Evolutionary conservation across 2,329 filamentous ascomycete species (phyloP).

Genomic region (Ceratocystis ficicola): DNA sequence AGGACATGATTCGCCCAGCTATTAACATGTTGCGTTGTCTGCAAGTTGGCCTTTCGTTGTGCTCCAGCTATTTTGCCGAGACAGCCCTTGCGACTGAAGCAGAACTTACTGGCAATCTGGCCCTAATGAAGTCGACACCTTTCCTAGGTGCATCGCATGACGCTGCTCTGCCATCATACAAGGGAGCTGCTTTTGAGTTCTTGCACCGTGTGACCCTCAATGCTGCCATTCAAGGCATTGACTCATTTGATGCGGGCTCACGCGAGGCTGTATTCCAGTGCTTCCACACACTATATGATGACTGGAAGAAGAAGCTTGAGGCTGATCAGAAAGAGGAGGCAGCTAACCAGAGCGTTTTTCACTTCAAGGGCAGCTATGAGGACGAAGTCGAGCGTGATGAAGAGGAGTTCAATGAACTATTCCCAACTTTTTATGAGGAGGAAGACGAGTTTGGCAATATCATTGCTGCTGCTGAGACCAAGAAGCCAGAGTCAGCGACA

Average conservation of each 20-base stretch:
- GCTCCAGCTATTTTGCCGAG: conserved; percentile 30
- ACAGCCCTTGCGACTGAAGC: conserved; percentile 25
- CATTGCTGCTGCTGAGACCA: conserved; percentile 7
- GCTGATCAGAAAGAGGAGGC: conserved; percentile 65
- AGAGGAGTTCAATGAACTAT: conserved; percentile 65
- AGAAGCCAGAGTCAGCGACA: conserved; percentile 21
- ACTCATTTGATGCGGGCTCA: conserved; percentile 29
- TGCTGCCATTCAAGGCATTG: conserved; percentile 36
- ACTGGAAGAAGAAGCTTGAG: conserved; percentile 69
- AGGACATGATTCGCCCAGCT: conserved; percentile 69
- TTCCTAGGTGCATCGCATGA: conserved; percentile 40
- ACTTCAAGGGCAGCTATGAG: conserved; percentile 65
- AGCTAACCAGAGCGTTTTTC: conserved; percentile 64
- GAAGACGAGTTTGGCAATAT: conserved; percentile 23
- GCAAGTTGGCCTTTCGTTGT: conserved; percentile 59
- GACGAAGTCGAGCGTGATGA: conserved; percentile 63
- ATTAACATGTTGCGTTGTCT: conserved; percentile 70
- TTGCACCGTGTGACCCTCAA: conserved; percentile 37
- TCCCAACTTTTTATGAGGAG: conserved; percentile 61
- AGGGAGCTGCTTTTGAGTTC: conserved; percentile 36
- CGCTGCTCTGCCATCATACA: conserved; percentile 23
- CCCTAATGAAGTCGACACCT: conserved; percentile 38
- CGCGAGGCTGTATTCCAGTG: conserved; percentile 44
- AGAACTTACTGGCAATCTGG: background rate
- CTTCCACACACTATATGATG: conserved; percentile 60